A percentile compares a stretch with the other conserved stretches of the same genome.
These are phyloP conservation scores for Fusarium anguioides DNA, from an alignment of 2,329 filamentous ascomycete species.

Conservation along the genomic window DNA sequence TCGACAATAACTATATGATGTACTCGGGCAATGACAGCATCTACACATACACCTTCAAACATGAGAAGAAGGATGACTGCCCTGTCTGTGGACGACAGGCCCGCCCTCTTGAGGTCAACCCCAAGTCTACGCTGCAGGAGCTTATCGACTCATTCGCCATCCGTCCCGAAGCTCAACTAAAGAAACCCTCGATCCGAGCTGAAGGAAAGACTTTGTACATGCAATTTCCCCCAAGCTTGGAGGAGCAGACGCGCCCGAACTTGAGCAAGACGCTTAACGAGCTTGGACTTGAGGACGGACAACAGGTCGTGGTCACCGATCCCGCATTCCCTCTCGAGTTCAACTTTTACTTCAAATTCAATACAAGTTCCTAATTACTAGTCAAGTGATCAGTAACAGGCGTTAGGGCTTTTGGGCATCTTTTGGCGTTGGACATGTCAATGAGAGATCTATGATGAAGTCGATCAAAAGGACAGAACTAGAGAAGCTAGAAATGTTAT, in stretches of 20 bases:
- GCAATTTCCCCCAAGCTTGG: conserved; percentile 82
- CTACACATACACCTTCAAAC: conserved; percentile 97
- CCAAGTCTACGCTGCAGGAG: conserved; percentile 79
- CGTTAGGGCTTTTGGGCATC: conserved; percentile 41
- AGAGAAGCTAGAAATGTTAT: conserved; percentile 50
- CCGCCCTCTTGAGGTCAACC: conserved; percentile 77
- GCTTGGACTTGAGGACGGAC: conserved; percentile 77
- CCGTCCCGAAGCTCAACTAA: conserved; percentile 89
- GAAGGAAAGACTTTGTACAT: conserved; percentile 91
- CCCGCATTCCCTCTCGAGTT: conserved; percentile 84
- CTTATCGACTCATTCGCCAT: conserved; percentile 87
- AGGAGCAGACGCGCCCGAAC: conserved; percentile 86
- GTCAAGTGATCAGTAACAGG: conserved; percentile 18
- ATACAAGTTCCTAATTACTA: conserved; percentile 34
- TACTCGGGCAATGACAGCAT: conserved; percentile 96
- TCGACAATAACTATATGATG: conserved; percentile 97
- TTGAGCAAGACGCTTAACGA: conserved; percentile 81
- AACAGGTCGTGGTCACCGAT: conserved; percentile 93
- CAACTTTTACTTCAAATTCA: conserved; percentile 65
- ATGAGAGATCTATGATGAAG: conserved; percentile 7
- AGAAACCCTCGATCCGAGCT: conserved; percentile 86
- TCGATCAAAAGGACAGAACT: conserved; percentile 3
- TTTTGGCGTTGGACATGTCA: conserved; percentile 45
- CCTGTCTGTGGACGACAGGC: conserved; percentile 91
- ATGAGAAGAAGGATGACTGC: conserved; percentile 93